Evolutionary conservation across 2,329 filamentous ascomycete species (phyloP).

Genomic region (Colletotrichum sp.): DNA sequence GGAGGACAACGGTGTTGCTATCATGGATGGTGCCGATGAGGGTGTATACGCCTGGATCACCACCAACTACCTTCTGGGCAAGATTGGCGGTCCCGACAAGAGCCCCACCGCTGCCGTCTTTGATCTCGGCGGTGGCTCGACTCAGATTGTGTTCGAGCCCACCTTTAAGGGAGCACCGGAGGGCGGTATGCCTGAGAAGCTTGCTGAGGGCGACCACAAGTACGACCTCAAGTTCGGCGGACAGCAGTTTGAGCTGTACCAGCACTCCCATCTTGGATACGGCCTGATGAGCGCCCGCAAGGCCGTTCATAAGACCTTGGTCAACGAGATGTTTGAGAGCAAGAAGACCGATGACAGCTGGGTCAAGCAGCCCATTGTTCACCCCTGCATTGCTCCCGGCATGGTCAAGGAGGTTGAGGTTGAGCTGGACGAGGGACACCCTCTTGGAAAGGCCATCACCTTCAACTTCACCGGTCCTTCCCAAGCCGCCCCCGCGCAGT

Average conservation of each 20-base stretch:
- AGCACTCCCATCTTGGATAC: constrained; percentile 97
- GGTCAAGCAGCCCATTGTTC: constrained; percentile 73
- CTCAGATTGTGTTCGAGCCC: constrained; percentile 98
- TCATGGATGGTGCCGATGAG: constrained; percentile 98
- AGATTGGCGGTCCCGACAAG: constrained; percentile 92
- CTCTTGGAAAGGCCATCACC: constrained; percentile 66
- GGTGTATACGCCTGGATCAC: constrained; percentile 99
- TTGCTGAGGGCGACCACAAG: constrained; percentile 93
- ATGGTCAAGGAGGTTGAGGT: constrained; percentile 78
- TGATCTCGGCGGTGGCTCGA: constrained; percentile 94
- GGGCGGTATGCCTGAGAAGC: constrained; percentile 84
- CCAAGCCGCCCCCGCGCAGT: constrained; percentile 79
- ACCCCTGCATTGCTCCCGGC: constrained; percentile 87
- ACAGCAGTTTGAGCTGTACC: constrained; percentile 90
- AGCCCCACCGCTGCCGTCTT: constrained; percentile 93
- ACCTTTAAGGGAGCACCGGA: constrained; percentile 77
- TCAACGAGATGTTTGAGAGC: constrained; percentile 73
- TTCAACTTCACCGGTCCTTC: constrained; percentile 90
- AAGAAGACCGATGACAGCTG: constrained; percentile 68
- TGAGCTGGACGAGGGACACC: constrained; percentile 68
- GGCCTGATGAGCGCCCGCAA: constrained; percentile 95
- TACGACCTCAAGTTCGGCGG: constrained; percentile 91
- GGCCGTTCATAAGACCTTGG: constrained; percentile 77
- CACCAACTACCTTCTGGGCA: constrained; percentile 96
- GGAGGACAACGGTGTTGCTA: constrained; percentile 86